These are phyloP conservation scores for Saccharomyces hybrid DNA, from an alignment of 1,139 yeast genomes.

Conservation along the genomic window DNA sequence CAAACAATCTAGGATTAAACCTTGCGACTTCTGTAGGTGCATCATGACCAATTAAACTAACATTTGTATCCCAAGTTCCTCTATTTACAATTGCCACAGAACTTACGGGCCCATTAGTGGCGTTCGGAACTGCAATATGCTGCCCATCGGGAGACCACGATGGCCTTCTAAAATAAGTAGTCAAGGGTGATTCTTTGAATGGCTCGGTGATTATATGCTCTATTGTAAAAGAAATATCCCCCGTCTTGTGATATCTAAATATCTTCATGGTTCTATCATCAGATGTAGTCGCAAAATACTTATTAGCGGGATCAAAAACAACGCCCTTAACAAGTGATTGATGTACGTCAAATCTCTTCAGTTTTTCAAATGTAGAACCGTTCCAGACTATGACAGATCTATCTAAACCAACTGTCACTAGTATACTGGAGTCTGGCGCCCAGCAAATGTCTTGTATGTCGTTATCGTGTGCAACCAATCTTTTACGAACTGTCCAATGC, in stretches of 20 bases:
- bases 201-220: conserved; percentile 82
- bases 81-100: conserved; percentile 82
- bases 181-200: conserved; percentile 79
- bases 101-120: conserved; percentile 93
- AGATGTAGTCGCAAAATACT: conserved; percentile 92
- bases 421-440: conserved; percentile 88
- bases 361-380: conserved; percentile 82
- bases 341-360: conserved; percentile 84
- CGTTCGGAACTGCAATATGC: conserved; percentile 92
- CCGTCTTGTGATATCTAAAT: conserved; percentile 72
- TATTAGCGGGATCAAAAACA: conserved; percentile 95
- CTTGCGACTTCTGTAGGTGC: conserved; percentile 93
- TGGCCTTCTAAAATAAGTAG: conserved; percentile 83
- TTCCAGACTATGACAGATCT: conserved; percentile 90
- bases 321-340: conserved; percentile 95
- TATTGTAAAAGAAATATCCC: conserved; percentile 75
- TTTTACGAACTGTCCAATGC: conserved; percentile 87
- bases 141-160: conserved; percentile 99
- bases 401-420: conserved; percentile 92
- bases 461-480: conserved; percentile 92
- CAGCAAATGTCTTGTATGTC: conserved; percentile 96
- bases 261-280: conserved; percentile 89
- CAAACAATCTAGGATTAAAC: conserved; percentile 71
- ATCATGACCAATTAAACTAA: conserved; percentile 88
- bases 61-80: conserved; percentile 88